These are phyloP conservation scores for Prunella vulgaris DNA, from an alignment of 257 asterid genomes.

Conservation along the genomic window DNA sequence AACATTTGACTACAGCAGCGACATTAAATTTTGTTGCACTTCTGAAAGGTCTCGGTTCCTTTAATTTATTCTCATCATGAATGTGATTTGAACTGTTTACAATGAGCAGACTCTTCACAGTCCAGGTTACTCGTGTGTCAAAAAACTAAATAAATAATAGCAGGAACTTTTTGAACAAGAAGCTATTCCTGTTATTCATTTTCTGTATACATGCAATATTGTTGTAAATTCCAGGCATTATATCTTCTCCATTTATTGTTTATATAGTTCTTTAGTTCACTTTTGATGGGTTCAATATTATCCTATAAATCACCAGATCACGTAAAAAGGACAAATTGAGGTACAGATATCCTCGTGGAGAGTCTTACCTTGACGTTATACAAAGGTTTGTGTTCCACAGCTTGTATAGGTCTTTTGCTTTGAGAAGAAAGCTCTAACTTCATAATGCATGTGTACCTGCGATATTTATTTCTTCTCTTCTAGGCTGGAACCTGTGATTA, in stretches of 20 bases:
- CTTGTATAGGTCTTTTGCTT: neutral
- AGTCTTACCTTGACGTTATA: conserved; percentile 95
- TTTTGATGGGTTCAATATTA: conserved; percentile 13
- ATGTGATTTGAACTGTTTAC: neutral
- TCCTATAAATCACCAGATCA: conserved; percentile 43
- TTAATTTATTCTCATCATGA: neutral
- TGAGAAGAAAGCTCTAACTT: conserved; percentile 13
- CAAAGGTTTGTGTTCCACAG: conserved; percentile 65
- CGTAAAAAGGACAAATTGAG: conserved; percentile 95
- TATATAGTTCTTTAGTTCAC: conserved; percentile 1
- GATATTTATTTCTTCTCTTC: conserved; percentile 16
- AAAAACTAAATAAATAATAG: neutral
- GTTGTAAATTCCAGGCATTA: neutral
- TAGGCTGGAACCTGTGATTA: conserved; percentile 97
- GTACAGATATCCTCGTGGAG: conserved; percentile 98
- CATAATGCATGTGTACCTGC: neutral
- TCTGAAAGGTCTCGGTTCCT: no score
- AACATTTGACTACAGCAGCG: no score
- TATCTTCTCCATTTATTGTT: neutral
- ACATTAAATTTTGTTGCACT: no score
- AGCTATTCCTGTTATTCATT: neutral
- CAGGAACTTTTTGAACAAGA: neutral
- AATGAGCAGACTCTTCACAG: neutral
- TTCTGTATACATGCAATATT: neutral
- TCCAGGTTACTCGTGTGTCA: neutral